Conservation (phyloP, 2,329 filamentous ascomycete species). For the Madurella mycetomatis region DNA sequence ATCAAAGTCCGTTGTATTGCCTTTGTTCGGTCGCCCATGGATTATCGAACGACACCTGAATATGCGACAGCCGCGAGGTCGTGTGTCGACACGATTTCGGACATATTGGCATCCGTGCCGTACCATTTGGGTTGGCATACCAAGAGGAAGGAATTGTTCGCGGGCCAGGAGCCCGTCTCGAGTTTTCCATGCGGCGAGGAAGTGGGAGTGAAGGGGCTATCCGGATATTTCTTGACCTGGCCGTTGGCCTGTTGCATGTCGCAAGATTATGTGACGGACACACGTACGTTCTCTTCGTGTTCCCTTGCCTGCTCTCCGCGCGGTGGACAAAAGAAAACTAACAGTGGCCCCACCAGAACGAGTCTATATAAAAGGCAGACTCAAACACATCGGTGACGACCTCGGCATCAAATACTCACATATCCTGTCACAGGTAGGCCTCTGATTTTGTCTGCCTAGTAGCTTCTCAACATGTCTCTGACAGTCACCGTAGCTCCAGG, state of each 20-base stretch:
- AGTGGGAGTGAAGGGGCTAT: conserved; percentile 48
- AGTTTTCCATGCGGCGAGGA: conserved; percentile 49
- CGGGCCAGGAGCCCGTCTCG: conserved; percentile 35
- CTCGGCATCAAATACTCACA: conserved; percentile 56
- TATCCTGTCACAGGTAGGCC: conserved; percentile 49
- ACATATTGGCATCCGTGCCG: conserved; percentile 58
- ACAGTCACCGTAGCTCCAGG: conserved; percentile 41
- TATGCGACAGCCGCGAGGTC: conserved; percentile 52
- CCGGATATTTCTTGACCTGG: conserved; percentile 58
- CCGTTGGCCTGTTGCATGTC: conserved; percentile 50
- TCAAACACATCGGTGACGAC: conserved; percentile 51
- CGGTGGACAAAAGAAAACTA: background rate
- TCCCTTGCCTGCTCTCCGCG: background rate
- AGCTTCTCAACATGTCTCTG: background rate
- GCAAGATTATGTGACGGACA: conserved; percentile 57
- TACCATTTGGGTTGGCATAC: conserved; percentile 58
- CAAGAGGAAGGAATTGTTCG: conserved; percentile 39
- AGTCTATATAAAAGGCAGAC: conserved; percentile 49
- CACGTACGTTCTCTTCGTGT: conserved; percentile 29
- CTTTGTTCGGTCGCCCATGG: conserved; percentile 56
- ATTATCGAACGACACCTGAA: conserved; percentile 59
- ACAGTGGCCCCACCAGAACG: conserved; percentile 34
- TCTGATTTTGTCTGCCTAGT: background rate
- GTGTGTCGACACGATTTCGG: conserved; percentile 50
- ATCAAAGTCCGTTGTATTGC: conserved; percentile 56